These are phyloP conservation scores for Aspergillus sp. DNA, from an alignment of 2,329 filamentous ascomycete species.

Conservation along the genomic window DNA sequence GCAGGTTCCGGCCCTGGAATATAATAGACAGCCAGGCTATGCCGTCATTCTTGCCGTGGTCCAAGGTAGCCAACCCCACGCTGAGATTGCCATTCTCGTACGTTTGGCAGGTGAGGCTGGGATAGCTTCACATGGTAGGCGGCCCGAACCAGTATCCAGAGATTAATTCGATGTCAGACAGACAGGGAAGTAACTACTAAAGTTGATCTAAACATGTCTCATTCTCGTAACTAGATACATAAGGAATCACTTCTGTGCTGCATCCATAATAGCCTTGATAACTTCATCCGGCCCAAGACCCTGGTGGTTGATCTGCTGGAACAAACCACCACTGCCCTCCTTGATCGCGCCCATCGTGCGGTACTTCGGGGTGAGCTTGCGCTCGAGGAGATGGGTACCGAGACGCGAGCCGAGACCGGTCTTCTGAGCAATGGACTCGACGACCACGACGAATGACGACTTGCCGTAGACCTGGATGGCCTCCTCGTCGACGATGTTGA, in stretches of 20 bases:
- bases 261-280: conserved; percentile 19
- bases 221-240: too few species aligned
- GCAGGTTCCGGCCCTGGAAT: too few species aligned
- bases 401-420: conserved; percentile 31
- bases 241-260: conserved; percentile 12
- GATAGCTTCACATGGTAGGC: too few species aligned
- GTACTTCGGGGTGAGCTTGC: conserved; percentile 29
- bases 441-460: conserved; percentile 27
- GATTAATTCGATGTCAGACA: too few species aligned
- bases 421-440: conserved; percentile 33
- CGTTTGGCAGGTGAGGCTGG: too few species aligned
- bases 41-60: too few species aligned
- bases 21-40: too few species aligned
- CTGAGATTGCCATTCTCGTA: too few species aligned
- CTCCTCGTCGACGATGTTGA: conserved; percentile 32
- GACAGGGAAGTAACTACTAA: too few species aligned
- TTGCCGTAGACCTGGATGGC: conserved; percentile 29
- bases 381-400: conserved; percentile 27
- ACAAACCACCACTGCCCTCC: conserved; percentile 31
- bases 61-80: too few species aligned
- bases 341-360: conserved; percentile 29
- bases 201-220: too few species aligned
- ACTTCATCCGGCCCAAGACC: conserved; percentile 29
- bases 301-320: conserved; percentile 30
- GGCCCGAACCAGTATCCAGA: too few species aligned